Conservation (phyloP, 441 rosid species). For the Erodium texanum region DNA sequence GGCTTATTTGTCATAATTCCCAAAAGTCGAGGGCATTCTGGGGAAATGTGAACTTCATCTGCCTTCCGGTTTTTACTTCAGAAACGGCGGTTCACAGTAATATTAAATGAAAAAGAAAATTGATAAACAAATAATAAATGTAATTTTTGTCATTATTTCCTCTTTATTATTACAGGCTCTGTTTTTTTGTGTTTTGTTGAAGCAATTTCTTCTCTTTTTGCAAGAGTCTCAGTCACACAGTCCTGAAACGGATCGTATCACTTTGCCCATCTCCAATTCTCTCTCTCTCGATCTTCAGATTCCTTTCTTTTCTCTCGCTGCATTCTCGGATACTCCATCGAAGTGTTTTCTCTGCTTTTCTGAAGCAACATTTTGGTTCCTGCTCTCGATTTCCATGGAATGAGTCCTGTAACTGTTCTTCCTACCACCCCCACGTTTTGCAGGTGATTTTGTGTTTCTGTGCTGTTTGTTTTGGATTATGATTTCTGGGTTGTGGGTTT, state of each 20-base stretch:
- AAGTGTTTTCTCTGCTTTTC: background rate
- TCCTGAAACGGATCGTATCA: constrained; percentile 4
- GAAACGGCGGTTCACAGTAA: constrained; percentile 17
- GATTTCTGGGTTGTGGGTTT: background rate
- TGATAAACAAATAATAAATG: background rate
- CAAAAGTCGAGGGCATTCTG: constrained; percentile 8
- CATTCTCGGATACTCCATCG: background rate
- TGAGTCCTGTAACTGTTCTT: background rate
- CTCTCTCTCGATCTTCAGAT: background rate
- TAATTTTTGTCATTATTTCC: constrained; percentile 3
- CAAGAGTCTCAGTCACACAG: constrained; percentile 1
- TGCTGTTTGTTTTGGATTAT: background rate
- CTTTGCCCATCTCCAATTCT: background rate
- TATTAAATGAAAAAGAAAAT: constrained; percentile 5
- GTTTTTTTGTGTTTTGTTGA: background rate
- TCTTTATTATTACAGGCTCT: background rate
- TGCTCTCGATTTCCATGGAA: background rate
- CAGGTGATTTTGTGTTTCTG: background rate
- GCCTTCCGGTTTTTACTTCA: constrained; percentile 12
- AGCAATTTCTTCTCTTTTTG: background rate
- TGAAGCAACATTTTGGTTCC: background rate
- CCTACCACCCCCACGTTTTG: background rate
- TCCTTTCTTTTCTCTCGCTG: background rate
- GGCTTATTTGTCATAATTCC: background rate
- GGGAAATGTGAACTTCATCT: background rate